A percentile compares a stretch with the other conserved stretches of the same genome.
Conservation (phyloP, 2,329 filamentous ascomycete genomes). For the Calonectria montana region DNA sequence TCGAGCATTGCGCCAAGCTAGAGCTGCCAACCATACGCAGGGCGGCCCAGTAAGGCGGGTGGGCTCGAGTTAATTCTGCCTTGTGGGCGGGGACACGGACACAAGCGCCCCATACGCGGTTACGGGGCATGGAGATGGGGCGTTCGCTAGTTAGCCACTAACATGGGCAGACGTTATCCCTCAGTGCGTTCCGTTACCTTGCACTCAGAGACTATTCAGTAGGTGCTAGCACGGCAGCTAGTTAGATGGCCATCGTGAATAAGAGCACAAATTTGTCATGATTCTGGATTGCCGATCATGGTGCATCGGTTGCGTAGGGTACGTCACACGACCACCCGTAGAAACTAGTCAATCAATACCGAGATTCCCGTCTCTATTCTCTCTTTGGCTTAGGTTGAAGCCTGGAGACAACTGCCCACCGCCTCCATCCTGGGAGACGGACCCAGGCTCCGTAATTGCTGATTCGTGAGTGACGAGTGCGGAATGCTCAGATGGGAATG, state of each 20-base stretch:
- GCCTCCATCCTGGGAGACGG: slow-evolving; percentile 12
- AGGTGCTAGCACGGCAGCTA: neutral
- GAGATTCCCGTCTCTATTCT: slow-evolving; percentile 5
- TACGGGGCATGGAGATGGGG: neutral
- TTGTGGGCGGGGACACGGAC: slow-evolving; percentile 18
- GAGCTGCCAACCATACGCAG: neutral
- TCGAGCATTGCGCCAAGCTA: neutral
- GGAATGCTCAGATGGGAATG: slow-evolving; percentile 20
- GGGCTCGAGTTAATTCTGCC: slow-evolving; percentile 24
- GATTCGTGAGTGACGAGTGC: slow-evolving; percentile 9
- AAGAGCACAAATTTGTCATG: neutral
- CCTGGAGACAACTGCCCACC: neutral
- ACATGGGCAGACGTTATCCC: neutral
- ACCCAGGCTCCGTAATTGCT: neutral
- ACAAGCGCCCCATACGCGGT: slow-evolving; percentile 2
- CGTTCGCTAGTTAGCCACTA: neutral
- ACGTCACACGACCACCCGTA: neutral
- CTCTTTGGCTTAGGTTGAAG: slow-evolving; percentile 13
- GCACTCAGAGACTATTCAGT: neutral
- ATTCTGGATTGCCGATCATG: neutral
- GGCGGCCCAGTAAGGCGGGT: slow-evolving; percentile 4
- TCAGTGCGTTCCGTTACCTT: neutral
- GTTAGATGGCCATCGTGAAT: neutral
- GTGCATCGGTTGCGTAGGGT: neutral
- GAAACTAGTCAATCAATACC: neutral